phyloP scores from a whole-genome alignment of 768 basidiomycete species.

The Suillus bovinus region DNA sequence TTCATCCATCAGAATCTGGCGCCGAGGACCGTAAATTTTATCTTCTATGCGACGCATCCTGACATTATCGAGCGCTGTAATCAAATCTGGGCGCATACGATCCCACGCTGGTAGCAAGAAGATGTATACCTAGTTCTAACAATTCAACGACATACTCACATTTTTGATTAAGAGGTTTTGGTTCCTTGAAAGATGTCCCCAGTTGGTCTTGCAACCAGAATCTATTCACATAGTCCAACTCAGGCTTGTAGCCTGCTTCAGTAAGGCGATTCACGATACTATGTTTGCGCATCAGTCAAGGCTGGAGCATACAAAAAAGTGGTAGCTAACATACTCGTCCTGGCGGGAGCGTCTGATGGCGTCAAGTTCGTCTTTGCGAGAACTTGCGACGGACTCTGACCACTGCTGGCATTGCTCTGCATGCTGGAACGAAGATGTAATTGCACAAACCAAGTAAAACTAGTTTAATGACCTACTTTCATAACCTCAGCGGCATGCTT shows the following conservation, averaged over 20 bases:
- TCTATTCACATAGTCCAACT: background rate
- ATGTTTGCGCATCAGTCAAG: background rate
- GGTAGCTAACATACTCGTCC: background rate
- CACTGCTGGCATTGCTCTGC: background rate
- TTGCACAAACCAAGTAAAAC: background rate
- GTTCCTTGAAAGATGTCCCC: background rate
- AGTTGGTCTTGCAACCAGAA: background rate
- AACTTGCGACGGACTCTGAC: background rate
- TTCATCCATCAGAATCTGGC: background rate
- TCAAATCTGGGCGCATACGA: conserved; percentile 1
- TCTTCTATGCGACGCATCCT: background rate
- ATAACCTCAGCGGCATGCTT: background rate
- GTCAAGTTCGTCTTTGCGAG: conserved; percentile 4
- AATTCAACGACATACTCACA: background rate
- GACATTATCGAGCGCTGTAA: background rate
- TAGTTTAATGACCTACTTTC: background rate
- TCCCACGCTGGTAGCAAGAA: conserved; percentile 1
- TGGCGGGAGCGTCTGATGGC: background rate
- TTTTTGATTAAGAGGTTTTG: background rate
- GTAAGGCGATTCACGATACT: background rate
- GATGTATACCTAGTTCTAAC: background rate
- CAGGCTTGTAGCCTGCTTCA: conserved; percentile 4
- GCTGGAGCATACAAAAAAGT: background rate
- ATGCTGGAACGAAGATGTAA: background rate
- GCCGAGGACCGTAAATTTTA: background rate